phyloP scores from a whole-genome alignment of 495 filamentous ascomycete genomes.

The Monascus purpureus region DNA sequence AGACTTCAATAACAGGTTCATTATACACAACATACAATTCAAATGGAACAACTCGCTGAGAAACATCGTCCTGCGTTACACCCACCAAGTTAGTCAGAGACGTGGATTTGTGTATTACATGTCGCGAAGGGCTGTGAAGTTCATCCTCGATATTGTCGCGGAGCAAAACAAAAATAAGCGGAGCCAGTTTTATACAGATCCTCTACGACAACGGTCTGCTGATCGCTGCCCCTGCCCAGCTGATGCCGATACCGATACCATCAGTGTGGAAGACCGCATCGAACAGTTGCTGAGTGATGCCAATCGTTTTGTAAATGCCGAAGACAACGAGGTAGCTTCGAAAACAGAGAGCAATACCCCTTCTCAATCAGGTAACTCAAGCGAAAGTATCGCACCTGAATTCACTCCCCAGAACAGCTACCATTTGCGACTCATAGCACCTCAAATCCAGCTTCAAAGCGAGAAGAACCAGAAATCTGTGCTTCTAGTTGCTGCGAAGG shows the following conservation, averaged over 20 bases:
- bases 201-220: constrained; percentile 13
- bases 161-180: constrained; percentile 63
- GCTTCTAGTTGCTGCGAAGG: constrained; percentile 83
- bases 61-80: constrained; percentile 93
- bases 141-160: constrained; percentile 92
- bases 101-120: constrained; percentile 97
- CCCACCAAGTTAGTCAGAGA: constrained; percentile 91
- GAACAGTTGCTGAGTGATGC: constrained; percentile 75
- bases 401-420: constrained; percentile 91
- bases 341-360: constrained; percentile 15
- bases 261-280: constrained; percentile 71
- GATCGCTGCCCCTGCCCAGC: constrained; percentile 18
- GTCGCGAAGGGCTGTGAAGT: constrained; percentile 89
- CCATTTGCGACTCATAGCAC: constrained; percentile 85
- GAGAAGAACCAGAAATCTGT: constrained; percentile 93
- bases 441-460: constrained; percentile 94
- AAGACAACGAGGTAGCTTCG: constrained; percentile 34
- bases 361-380: constrained; percentile 40
- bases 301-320: constrained; percentile 66
- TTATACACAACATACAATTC: constrained; percentile 90
- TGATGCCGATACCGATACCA: constrained; percentile 39
- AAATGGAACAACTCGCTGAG: constrained; percentile 97
- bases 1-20: constrained; percentile 97
- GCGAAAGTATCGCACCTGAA: constrained; percentile 68
- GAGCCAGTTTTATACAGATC: constrained; percentile 22